phyloP scores from a whole-genome alignment of 495 filamentous ascomycete species.

The Penicillium roqueforti region DNA sequence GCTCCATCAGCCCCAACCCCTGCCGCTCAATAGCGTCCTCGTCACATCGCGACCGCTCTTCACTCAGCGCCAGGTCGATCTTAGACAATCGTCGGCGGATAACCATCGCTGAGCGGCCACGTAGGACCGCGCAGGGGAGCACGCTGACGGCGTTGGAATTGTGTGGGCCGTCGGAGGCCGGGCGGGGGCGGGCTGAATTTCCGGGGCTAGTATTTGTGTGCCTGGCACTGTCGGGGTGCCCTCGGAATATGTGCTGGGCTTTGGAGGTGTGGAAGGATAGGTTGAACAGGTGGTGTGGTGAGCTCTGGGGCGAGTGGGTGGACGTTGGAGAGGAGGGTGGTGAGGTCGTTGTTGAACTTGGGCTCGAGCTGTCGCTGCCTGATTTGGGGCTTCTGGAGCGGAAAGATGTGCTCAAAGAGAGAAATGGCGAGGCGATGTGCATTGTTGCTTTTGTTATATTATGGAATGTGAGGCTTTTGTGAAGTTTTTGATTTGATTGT shows the following conservation, averaged over 20 bases:
- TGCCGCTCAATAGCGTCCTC: conserved; percentile 37
- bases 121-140: conserved; percentile 28
- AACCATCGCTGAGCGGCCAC: conserved; percentile 34
- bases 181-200: conserved; percentile 25
- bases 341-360: conserved; percentile 23
- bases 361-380: conserved; percentile 18
- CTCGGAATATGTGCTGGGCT: conserved; percentile 9
- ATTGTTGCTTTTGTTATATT: conserved; percentile 6
- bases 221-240: conserved; percentile 15
- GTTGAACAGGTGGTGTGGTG: conserved; percentile 28
- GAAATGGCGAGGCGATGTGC: conserved; percentile 19
- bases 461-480: background rate
- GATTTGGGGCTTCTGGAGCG: background rate
- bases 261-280: conserved; percentile 25
- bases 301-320: conserved; percentile 9
- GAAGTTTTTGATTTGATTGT: too few species aligned
- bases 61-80: conserved; percentile 39
- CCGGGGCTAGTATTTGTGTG: conserved; percentile 2
- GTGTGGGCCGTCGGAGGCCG: conserved; percentile 14
- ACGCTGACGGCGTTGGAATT: conserved; percentile 20
- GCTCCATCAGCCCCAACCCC: conserved; percentile 45
- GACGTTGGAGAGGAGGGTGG: conserved; percentile 23
- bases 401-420: conserved; percentile 11
- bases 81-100: conserved; percentile 41
- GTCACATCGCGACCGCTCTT: conserved; percentile 39